phyloP scores from a whole-genome alignment of 345 rosid species.

The Murraya koenigii region DNA sequence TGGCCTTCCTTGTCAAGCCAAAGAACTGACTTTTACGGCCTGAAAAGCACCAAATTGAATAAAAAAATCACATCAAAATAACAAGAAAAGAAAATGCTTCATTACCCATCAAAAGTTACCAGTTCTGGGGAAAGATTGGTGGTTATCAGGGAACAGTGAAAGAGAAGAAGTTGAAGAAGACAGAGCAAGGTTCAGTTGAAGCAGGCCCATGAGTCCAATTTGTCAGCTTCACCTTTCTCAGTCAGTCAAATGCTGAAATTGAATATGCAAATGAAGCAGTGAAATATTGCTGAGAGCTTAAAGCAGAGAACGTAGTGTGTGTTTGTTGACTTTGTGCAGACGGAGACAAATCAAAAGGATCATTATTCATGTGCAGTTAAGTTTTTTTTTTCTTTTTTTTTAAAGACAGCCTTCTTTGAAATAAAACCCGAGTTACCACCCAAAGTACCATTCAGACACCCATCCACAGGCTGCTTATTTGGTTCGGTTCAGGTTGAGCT shows the following conservation, averaged over 20 bases:
- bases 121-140: slow-evolving; percentile 12
- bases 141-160: not conserved
- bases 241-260: not conserved
- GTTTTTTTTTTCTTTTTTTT: not conserved
- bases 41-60: slow-evolving; percentile 24
- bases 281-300: not conserved
- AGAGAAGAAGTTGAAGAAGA: slow-evolving; percentile 19
- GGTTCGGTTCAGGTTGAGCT: too few species aligned
- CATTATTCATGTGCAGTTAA: not conserved
- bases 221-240: slow-evolving; percentile 7
- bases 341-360: not conserved
- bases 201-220: slow-evolving; percentile 23
- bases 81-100: not conserved
- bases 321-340: not conserved
- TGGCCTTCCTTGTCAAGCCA: slow-evolving; percentile 23
- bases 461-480: too few species aligned
- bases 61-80: not conserved
- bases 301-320: not conserved
- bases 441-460: not conserved
- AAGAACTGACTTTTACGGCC: slow-evolving; percentile 20
- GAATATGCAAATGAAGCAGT: not conserved
- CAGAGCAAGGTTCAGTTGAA: slow-evolving; percentile 29
- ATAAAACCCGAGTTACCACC: not conserved
- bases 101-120: not conserved
- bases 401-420: too few species aligned